Percentiles rank a stretch among this genome's conserved stretches.
Evolutionary conservation across 1,284 basidiomycete genomes (phyloP).

Genomic region (Testicularia cyperi): DNA sequence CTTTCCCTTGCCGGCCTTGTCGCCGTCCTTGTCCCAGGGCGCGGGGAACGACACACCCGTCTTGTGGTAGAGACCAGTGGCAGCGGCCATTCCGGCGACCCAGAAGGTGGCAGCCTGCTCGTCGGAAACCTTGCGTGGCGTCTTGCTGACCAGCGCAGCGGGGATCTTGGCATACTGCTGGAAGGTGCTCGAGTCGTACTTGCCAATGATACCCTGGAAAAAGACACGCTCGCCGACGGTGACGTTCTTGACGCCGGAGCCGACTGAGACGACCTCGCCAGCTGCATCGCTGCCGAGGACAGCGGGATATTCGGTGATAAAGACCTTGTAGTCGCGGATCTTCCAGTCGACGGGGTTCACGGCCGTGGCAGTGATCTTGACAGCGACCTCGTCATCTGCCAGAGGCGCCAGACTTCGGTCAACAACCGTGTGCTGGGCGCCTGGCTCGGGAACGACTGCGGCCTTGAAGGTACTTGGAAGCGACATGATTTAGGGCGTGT

Average conservation of each 20-base stretch:
- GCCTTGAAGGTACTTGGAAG: slow-evolving; percentile 24
- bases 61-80: slow-evolving; percentile 40
- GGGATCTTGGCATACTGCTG: slow-evolving; percentile 45
- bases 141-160: slow-evolving; percentile 27
- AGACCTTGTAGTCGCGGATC: slow-evolving; percentile 31
- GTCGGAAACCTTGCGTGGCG: slow-evolving; percentile 38
- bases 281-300: slow-evolving; percentile 45
- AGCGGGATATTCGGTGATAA: slow-evolving; percentile 31
- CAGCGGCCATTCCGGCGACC: slow-evolving; percentile 29
- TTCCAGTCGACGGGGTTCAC: slow-evolving; percentile 54
- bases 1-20: slow-evolving; percentile 28
- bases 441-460: slow-evolving; percentile 27
- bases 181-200: slow-evolving; percentile 36
- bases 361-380: slow-evolving; percentile 40
- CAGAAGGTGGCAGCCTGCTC: slow-evolving; percentile 45
- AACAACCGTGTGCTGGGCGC: slow-evolving; percentile 14
- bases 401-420: slow-evolving; percentile 22
- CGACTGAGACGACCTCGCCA: slow-evolving; percentile 30
- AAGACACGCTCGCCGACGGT: slow-evolving; percentile 44
- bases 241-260: slow-evolving; percentile 17
- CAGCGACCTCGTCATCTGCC: slow-evolving; percentile 24
- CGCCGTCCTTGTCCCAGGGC: slow-evolving; percentile 42
- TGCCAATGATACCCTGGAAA: slow-evolving; percentile 48
- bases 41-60: slow-evolving; percentile 10
- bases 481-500: slow-evolving; percentile 20